Conservation (phyloP, 177 flowering plant genomes). For the Vitis hybrid region DNA sequence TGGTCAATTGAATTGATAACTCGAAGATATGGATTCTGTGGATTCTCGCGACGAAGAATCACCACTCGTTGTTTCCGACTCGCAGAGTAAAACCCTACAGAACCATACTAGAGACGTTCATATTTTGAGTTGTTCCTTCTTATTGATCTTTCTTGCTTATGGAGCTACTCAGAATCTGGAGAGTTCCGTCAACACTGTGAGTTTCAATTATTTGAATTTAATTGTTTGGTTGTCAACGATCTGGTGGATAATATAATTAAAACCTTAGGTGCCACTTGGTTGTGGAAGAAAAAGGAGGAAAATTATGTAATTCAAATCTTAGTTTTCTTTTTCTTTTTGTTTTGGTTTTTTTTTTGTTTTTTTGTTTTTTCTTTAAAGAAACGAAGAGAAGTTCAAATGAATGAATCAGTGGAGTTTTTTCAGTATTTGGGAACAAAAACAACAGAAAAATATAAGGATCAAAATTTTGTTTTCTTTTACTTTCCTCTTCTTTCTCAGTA, state of each 20-base stretch:
- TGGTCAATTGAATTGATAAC: not conserved
- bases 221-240: too few relatives aligned
- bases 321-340: too few relatives aligned
- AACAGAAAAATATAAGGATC: too few relatives aligned
- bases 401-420: too few relatives aligned
- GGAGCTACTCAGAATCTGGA: constrained; percentile 92
- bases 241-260: too few relatives aligned
- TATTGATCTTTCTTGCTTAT: constrained; percentile 78
- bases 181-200: constrained; percentile 75
- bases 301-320: too few relatives aligned
- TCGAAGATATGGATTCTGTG: constrained; percentile 24
- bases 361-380: too few relatives aligned
- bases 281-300: too few relatives aligned
- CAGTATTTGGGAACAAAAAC: too few relatives aligned
- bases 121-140: constrained; percentile 68
- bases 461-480: not conserved
- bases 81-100: constrained; percentile 5
- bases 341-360: too few relatives aligned
- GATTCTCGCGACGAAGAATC: constrained; percentile 45
- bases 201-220: constrained; percentile 8
- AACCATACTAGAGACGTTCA: constrained; percentile 71
- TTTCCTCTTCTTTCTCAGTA: not conserved
- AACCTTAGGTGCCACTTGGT: too few relatives aligned
- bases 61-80: constrained; percentile 30
- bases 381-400: too few relatives aligned